Percentiles rank a stretch among this genome's conserved stretches.
phyloP scores from a whole-genome alignment of 2,329 filamentous ascomycete genomes.

The Pseudocercospora fuligena region DNA sequence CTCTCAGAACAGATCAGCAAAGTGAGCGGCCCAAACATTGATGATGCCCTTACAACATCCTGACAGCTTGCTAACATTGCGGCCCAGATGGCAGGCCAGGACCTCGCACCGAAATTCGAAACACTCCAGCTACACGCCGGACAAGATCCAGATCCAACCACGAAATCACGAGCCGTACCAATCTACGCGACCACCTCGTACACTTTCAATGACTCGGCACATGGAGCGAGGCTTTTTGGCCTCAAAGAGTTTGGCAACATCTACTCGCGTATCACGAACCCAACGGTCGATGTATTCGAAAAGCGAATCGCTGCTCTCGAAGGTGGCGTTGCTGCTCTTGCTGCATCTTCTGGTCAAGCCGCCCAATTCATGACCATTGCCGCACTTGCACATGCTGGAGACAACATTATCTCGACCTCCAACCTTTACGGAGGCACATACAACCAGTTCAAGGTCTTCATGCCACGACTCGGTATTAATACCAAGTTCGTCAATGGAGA shows the following conservation, averaged over 20 bases:
- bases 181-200: constrained; percentile 95
- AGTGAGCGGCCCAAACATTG: background rate
- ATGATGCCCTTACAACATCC: background rate
- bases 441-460: constrained; percentile 93
- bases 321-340: constrained; percentile 85
- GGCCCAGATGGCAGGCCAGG: constrained; percentile 40
- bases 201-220: constrained; percentile 93
- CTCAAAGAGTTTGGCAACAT: constrained; percentile 98
- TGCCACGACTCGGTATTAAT: constrained; percentile 82
- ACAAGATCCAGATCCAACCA: constrained; percentile 77
- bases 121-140: constrained; percentile 60
- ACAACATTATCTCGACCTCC: constrained; percentile 90
- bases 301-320: constrained; percentile 95
- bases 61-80: background rate
- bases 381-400: constrained; percentile 81
- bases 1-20: constrained; percentile 34
- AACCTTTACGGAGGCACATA: constrained; percentile 96
- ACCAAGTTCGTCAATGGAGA: constrained; percentile 89
- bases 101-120: constrained; percentile 53
- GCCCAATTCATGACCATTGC: constrained; percentile 91
- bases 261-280: constrained; percentile 96
- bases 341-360: constrained; percentile 82
- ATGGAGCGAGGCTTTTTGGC: constrained; percentile 91
- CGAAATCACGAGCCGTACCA: constrained; percentile 87
- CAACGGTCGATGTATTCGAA: constrained; percentile 94